Evolutionary conservation across 2,329 filamentous ascomycete species (phyloP).

Genomic region (Teratosphaeria destructans): DNA sequence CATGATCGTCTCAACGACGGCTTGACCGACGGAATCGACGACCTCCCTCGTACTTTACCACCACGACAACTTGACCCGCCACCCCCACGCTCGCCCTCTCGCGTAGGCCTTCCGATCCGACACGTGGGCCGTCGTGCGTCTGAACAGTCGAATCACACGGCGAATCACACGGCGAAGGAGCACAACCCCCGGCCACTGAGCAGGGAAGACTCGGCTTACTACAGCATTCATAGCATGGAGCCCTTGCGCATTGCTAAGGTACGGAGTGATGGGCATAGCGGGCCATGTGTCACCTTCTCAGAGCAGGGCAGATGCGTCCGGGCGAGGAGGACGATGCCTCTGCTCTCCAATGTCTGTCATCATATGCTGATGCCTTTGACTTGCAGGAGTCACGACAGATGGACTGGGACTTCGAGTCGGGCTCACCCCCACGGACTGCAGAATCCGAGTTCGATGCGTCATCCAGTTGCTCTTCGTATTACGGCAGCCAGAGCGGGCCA

Average conservation of each 20-base stretch:
- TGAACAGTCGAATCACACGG: neutral
- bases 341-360: neutral
- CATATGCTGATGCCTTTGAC: neutral
- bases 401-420: conserved; percentile 16
- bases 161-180: conserved; percentile 1
- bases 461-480: neutral
- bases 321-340: neutral
- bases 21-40: conserved; percentile 19
- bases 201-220: conserved; percentile 15
- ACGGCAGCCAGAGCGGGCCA: neutral
- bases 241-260: neutral
- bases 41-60: conserved; percentile 12
- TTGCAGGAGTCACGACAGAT: conserved; percentile 2
- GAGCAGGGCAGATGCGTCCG: neutral
- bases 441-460: neutral
- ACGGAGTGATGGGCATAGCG: neutral
- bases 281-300: neutral
- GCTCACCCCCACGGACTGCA: conserved; percentile 8
- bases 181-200: neutral
- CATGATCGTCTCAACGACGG: conserved; percentile 19
- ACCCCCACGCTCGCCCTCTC: conserved; percentile 2
- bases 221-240: conserved; percentile 1
- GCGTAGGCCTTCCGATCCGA: neutral
- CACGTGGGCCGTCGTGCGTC: conserved; percentile 2
- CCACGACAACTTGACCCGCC: conserved; percentile 3